phyloP scores from a whole-genome alignment of 352 stramenopile species.

The Phytophthora constricta region DNA sequence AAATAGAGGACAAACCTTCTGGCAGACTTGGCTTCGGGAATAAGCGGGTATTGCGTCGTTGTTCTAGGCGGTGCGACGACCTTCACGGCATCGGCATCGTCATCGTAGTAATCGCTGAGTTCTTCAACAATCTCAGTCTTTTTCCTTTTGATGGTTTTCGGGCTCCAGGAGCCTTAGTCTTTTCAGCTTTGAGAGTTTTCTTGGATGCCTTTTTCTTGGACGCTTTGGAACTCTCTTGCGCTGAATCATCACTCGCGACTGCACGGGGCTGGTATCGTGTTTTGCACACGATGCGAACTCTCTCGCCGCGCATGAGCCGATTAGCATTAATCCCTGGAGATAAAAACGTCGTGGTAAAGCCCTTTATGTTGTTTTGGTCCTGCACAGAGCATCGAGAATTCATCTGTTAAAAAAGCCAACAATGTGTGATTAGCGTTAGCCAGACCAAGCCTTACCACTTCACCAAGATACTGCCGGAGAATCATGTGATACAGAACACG shows the following conservation, averaged over 20 bases:
- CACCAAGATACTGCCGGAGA: conserved; percentile 80
- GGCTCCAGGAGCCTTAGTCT: conserved; percentile 33
- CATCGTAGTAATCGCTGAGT: conserved; percentile 68
- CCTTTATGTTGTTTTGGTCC: conserved; percentile 84
- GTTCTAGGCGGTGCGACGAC: conserved; percentile 37
- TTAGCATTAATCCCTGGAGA: conserved; percentile 57
- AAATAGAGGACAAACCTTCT: conserved; percentile 47
- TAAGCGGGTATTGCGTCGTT: conserved; percentile 57
- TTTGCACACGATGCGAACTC: conserved; percentile 82
- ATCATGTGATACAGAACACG: conserved; percentile 91
- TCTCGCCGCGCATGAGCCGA: conserved; percentile 65
- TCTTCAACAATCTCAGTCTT: conserved; percentile 58
- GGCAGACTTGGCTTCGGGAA: conserved; percentile 49
- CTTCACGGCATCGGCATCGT: conserved; percentile 62
- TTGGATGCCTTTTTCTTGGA: conserved; percentile 45
- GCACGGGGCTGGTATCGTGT: conserved; percentile 58
- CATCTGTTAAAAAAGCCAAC: too few species aligned
- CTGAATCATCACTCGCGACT: conserved; percentile 26
- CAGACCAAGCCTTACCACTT: conserved; percentile 50
- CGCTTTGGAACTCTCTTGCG: conserved; percentile 23
- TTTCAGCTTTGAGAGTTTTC: conserved; percentile 43
- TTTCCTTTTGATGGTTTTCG: conserved; percentile 43
- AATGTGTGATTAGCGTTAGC: background rate
- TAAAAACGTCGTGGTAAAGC: conserved; percentile 88
- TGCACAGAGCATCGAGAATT: conserved; percentile 33